Evolutionary conservation across 768 basidiomycete species (phyloP).

Genomic region (Suillus spraguei): DNA sequence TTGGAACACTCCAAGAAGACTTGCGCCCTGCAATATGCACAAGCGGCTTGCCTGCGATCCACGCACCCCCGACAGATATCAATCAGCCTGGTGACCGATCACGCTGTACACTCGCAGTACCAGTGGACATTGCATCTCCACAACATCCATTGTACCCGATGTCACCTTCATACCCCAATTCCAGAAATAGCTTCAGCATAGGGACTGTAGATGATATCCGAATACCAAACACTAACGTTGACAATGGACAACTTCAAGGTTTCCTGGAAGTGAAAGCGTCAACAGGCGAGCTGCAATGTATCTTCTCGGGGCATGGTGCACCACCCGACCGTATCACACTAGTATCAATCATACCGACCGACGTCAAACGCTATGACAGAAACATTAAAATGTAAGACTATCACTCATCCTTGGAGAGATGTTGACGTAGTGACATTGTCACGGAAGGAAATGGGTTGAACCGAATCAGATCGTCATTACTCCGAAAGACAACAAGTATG

Average conservation of each 20-base stretch:
- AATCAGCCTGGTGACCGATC: too few species aligned
- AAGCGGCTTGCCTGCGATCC: not conserved
- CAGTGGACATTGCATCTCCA: not conserved
- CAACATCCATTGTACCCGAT: not conserved
- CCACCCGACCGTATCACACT: not conserved
- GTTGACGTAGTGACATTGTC: not conserved
- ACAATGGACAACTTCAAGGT: too few species aligned
- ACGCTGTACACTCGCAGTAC: not conserved
- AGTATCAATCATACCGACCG: not conserved
- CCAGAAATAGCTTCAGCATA: too few species aligned
- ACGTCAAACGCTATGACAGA: conserved; percentile 1
- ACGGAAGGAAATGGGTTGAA: conserved; percentile 4
- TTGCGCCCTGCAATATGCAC: not conserved
- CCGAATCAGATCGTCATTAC: not conserved
- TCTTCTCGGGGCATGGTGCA: not conserved
- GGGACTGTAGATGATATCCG: not conserved
- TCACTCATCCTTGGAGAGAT: not conserved
- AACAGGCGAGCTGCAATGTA: too few species aligned
- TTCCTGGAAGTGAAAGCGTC: too few species aligned
- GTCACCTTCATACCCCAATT: not conserved
- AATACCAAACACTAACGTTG: not conserved
- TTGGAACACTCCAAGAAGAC: not conserved
- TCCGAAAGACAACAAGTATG: not conserved
- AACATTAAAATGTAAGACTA: not conserved
- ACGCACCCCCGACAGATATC: not conserved